Evolutionary conservation across 106 monocot genomes (phyloP).

Genomic region (Dendrobium chrysotoxum): DNA sequence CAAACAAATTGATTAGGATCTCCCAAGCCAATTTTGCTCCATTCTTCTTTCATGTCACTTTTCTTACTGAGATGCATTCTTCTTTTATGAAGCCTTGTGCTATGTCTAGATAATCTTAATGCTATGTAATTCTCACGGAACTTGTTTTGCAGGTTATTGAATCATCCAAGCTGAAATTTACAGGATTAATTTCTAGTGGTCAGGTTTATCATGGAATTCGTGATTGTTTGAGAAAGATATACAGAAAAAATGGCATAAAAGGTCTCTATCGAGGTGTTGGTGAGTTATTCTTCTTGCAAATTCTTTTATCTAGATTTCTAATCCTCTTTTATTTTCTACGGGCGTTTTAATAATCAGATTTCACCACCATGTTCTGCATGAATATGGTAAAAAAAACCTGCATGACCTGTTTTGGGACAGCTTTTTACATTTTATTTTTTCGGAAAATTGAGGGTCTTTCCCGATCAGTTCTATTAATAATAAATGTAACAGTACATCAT

Average conservation of each 20-base stretch:
- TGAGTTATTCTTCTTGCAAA: slow-evolving; percentile 20
- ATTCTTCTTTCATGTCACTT: too few relatives aligned
- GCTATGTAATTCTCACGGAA: not conserved
- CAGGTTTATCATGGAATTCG: slow-evolving; percentile 70
- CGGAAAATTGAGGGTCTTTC: too few relatives aligned
- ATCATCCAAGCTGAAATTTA: slow-evolving; percentile 24
- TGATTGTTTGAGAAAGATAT: slow-evolving; percentile 75
- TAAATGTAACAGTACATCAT: too few relatives aligned
- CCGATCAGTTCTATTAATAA: too few relatives aligned
- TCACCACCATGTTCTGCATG: too few relatives aligned
- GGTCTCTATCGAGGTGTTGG: slow-evolving; percentile 88
- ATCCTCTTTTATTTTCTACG: not conserved
- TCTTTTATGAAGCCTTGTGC: not conserved
- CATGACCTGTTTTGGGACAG: too few relatives aligned
- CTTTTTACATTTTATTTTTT: too few relatives aligned
- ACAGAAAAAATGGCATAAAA: slow-evolving; percentile 63
- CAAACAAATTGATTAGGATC: too few relatives aligned
- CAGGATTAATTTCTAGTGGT: slow-evolving; percentile 25
- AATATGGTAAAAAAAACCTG: too few relatives aligned
- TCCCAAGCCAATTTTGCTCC: too few relatives aligned
- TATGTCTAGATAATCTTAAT: not conserved
- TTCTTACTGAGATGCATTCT: not conserved
- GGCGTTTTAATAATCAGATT: too few relatives aligned
- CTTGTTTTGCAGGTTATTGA: slow-evolving; percentile 53
- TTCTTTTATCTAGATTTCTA: not conserved